A percentile compares a stretch with the other conserved stretches of the same genome.
phyloP scores from a whole-genome alignment of 495 filamentous ascomycete genomes.

The Aspergillus nanangensis region DNA sequence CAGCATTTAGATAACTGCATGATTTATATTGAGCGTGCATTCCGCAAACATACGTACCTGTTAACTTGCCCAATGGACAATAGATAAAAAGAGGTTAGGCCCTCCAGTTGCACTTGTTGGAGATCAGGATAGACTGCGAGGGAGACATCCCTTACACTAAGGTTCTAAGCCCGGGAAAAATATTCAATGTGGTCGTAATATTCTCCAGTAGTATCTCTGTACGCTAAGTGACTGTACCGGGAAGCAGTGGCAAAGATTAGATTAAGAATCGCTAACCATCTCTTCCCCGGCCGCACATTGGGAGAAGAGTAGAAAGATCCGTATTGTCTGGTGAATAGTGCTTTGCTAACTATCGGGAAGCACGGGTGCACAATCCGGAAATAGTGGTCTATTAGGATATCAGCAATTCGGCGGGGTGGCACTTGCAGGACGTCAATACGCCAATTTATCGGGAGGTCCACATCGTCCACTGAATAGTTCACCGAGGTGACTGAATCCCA shows the following conservation, averaged over 20 bases:
- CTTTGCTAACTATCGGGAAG: conserved; percentile 55
- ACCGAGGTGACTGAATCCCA: conserved; percentile 28
- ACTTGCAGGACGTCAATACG: conserved; percentile 44
- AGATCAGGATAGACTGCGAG: conserved; percentile 51
- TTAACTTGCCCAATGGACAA: conserved; percentile 55
- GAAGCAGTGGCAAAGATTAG: conserved; percentile 57
- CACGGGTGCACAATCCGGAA: conserved; percentile 51
- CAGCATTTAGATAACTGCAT: too few relatives aligned
- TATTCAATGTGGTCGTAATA: conserved; percentile 45
- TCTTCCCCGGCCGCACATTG: conserved; percentile 30
- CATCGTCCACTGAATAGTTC: conserved; percentile 54
- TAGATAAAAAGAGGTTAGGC: conserved; percentile 55
- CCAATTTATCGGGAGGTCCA: conserved; percentile 32
- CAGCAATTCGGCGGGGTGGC: conserved; percentile 46
- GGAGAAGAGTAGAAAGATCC: conserved; percentile 29
- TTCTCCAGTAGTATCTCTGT: background rate
- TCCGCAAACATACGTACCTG: too few relatives aligned
- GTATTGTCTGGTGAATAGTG: conserved; percentile 35
- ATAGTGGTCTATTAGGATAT: conserved; percentile 49
- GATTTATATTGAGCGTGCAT: too few relatives aligned
- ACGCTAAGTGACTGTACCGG: conserved; percentile 19
- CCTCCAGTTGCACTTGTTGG: conserved; percentile 55
- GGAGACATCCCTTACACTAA: conserved; percentile 42
- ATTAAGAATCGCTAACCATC: conserved; percentile 60
- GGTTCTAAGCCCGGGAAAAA: conserved; percentile 52